A percentile compares a stretch with the other conserved stretches of the same genome.
Conservation (phyloP, 176 grass and related monocot species). For the Raddia guianensis region DNA sequence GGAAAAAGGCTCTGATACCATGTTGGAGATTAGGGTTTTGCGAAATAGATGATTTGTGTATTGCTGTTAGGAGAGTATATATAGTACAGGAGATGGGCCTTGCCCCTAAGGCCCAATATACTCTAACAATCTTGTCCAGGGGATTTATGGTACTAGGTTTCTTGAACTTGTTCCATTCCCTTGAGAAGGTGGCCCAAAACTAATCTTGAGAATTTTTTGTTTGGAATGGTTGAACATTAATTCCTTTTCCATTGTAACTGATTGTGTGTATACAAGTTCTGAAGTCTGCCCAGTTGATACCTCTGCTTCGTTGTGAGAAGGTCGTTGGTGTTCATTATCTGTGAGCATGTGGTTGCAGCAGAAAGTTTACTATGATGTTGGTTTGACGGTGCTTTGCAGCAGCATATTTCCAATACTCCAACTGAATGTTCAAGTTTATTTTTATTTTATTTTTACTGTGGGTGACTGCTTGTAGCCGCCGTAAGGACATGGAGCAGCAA, state of each 20-base stretch:
- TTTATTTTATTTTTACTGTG: too few relatives aligned
- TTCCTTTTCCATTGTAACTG: not conserved
- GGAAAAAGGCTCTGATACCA: too few relatives aligned
- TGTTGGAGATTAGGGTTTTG: too few relatives aligned
- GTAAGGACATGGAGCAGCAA: too few relatives aligned
- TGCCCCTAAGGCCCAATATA: too few relatives aligned
- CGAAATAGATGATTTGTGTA: too few relatives aligned
- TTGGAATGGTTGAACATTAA: not conserved
- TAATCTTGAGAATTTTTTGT: not conserved
- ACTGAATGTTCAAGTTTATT: too few relatives aligned
- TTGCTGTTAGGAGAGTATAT: too few relatives aligned
- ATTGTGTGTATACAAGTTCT: not conserved
- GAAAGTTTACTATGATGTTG: not conserved
- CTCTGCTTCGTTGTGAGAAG: not conserved
- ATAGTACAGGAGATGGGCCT: too few relatives aligned
- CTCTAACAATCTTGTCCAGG: too few relatives aligned
- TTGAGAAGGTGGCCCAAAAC: not conserved
- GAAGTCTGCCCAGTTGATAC: too few relatives aligned
- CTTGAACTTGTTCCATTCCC: not conserved
- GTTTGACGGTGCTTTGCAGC: not conserved
- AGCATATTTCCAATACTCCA: not conserved
- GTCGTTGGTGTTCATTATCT: not conserved
- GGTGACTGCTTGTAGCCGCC: too few relatives aligned
- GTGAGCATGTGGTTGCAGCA: not conserved
- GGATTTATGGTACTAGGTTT: not conserved